phyloP scores from a whole-genome alignment of 2,329 filamentous ascomycete species.

The Uncinocarpus reesii region DNA sequence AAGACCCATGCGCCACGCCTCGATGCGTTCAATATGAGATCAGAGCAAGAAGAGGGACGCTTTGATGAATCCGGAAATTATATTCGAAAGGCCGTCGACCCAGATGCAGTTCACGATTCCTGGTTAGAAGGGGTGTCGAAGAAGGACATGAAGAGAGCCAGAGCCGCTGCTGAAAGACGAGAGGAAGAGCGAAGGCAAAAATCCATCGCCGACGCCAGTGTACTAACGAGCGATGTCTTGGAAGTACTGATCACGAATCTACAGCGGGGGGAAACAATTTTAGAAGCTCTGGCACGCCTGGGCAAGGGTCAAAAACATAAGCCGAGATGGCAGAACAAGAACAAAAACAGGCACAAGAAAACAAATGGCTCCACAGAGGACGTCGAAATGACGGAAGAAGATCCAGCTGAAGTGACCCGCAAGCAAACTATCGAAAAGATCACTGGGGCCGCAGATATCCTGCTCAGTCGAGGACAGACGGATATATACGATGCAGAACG shows the following conservation, averaged over 20 bases:
- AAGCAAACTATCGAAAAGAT: slow-evolving; percentile 68
- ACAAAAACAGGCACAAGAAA: slow-evolving; percentile 42
- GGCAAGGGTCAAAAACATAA: slow-evolving; percentile 55
- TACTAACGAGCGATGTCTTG: slow-evolving; percentile 64
- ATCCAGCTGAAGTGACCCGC: slow-evolving; percentile 58
- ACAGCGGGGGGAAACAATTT: slow-evolving; percentile 69
- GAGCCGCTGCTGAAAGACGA: slow-evolving; percentile 74
- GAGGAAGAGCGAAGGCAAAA: slow-evolving; percentile 65
- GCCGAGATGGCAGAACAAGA: slow-evolving; percentile 52
- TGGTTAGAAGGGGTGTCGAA: slow-evolving; percentile 92
- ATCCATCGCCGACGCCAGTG: slow-evolving; percentile 61
- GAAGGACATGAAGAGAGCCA: slow-evolving; percentile 82
- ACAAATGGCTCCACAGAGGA: slow-evolving; percentile 27
- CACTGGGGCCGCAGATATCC: slow-evolving; percentile 78
- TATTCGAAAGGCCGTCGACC: slow-evolving; percentile 77
- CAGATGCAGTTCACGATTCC: slow-evolving; percentile 78
- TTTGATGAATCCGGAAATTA: slow-evolving; percentile 91
- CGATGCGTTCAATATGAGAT: slow-evolving; percentile 88
- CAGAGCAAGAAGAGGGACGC: slow-evolving; percentile 81
- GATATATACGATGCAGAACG: slow-evolving; percentile 90
- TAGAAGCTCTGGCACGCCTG: slow-evolving; percentile 77
- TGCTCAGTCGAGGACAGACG: slow-evolving; percentile 69
- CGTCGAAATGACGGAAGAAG: slow-evolving; percentile 64
- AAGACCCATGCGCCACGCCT: slow-evolving; percentile 90
- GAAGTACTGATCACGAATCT: slow-evolving; percentile 61